Evolutionary conservation across 1,284 basidiomycete species (phyloP).

Genomic region (Xerocomus subilludens): DNA sequence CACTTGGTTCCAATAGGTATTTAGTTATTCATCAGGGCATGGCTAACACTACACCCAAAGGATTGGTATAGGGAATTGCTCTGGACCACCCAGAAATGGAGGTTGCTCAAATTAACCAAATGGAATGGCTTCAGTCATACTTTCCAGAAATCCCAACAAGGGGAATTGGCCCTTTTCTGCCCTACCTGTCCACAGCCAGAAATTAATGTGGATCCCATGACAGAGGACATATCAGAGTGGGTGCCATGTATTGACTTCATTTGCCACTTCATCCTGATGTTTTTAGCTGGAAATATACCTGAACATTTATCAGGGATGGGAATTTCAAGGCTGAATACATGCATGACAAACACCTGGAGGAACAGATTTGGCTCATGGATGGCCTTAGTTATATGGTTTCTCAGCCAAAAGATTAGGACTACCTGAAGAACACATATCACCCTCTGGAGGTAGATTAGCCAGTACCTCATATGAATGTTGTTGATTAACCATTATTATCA

Average conservation of each 20-base stretch:
- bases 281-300: background rate
- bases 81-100: background rate
- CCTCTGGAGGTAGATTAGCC: too few species aligned
- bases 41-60: too few species aligned
- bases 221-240: too few species aligned
- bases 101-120: background rate
- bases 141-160: too few species aligned
- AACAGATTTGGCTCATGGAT: conserved; percentile 29
- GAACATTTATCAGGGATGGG: background rate
- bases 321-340: conserved; percentile 6
- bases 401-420: background rate
- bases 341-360: background rate
- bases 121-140: background rate
- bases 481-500: too few species aligned
- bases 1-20: too few species aligned
- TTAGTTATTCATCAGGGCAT: too few species aligned
- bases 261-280: too few species aligned
- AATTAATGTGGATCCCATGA: too few species aligned
- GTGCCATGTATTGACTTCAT: too few species aligned
- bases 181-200: background rate
- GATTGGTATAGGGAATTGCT: background rate
- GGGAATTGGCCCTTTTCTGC: background rate
- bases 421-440: too few species aligned
- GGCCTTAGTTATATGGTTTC: background rate
- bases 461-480: too few species aligned